These are phyloP conservation scores for Penicillium cataractarum DNA, from an alignment of 495 filamentous ascomycete genomes.

Conservation along the genomic window DNA sequence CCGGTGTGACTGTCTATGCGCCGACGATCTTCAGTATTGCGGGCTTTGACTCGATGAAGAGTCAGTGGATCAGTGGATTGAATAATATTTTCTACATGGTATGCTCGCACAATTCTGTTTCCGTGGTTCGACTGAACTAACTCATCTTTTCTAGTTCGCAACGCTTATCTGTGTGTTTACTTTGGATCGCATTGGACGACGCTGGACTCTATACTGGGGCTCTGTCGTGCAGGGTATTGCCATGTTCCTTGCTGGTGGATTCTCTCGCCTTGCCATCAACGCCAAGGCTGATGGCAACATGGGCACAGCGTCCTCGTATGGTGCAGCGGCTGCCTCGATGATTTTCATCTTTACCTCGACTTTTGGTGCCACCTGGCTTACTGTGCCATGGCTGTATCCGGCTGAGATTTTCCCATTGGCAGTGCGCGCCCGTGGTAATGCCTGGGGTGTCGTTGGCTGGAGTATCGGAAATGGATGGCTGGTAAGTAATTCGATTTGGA, in stretches of 20 bases:
- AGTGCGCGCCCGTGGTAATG: conserved; percentile 69
- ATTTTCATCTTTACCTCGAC: conserved; percentile 71
- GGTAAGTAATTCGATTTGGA: conserved; percentile 30
- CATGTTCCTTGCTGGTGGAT: conserved; percentile 61
- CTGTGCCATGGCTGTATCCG: conserved; percentile 71
- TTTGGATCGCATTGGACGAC: conserved; percentile 68
- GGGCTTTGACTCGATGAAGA: conserved; percentile 60
- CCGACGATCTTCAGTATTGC: conserved; percentile 71
- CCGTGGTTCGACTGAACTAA: neutral
- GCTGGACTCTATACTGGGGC: conserved; percentile 72
- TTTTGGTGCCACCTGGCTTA: conserved; percentile 75
- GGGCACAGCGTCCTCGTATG: conserved; percentile 54
- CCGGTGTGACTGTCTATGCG: conserved; percentile 68
- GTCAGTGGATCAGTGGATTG: conserved; percentile 69
- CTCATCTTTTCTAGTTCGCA: conserved; percentile 42
- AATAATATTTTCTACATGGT: conserved; percentile 69
- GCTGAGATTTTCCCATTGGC: conserved; percentile 74
- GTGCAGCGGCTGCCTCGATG: conserved; percentile 66
- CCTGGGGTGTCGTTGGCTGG: conserved; percentile 78
- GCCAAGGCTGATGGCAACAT: conserved; percentile 47
- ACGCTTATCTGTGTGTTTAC: conserved; percentile 70
- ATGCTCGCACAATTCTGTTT: conserved; percentile 6
- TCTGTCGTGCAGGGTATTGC: conserved; percentile 64
- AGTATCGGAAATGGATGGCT: conserved; percentile 72
- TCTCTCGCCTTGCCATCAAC: conserved; percentile 55